phyloP scores from a whole-genome alignment of 192 early-diverging fungal species.

The Podila clonocystis region DNA sequence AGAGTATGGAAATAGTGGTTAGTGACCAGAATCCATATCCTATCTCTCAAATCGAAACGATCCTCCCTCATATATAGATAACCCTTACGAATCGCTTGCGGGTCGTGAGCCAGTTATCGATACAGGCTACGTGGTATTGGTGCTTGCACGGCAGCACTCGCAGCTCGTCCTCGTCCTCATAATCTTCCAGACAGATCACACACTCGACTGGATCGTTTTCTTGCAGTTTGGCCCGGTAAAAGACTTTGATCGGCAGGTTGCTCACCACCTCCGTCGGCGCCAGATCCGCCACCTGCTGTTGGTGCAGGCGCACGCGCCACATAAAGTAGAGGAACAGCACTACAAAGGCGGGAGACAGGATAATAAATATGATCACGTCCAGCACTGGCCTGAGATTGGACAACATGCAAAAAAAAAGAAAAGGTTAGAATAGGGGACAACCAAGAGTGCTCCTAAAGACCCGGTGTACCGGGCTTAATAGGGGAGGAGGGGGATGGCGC shows the following conservation, averaged over 20 bases:
- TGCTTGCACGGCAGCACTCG: conserved; percentile 89
- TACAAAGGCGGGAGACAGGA: conserved; percentile 85
- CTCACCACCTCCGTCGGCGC: conserved; percentile 80
- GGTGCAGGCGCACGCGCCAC: conserved; percentile 78
- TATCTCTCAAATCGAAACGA: too few relatives aligned
- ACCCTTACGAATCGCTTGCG: conserved; percentile 88
- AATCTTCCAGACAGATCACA: conserved; percentile 95
- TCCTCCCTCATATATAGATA: conserved; percentile 8
- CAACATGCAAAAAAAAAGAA: not conserved
- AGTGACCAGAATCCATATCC: not conserved
- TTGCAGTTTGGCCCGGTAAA: conserved; percentile 64
- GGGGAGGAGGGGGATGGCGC: too few relatives aligned
- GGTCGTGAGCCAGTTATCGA: conserved; percentile 93
- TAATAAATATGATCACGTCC: conserved; percentile 84
- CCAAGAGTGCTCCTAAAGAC: not conserved
- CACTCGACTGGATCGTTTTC: conserved; percentile 86
- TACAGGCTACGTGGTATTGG: conserved; percentile 87
- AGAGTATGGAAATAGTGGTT: not conserved
- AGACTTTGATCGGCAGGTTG: conserved; percentile 79
- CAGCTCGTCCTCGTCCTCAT: conserved; percentile 79
- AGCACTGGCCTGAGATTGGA: conserved; percentile 68
- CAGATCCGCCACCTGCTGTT: conserved; percentile 76
- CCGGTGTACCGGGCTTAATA: not conserved
- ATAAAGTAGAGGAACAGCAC: conserved; percentile 78
- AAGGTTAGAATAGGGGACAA: conserved; percentile 1